Evolutionary conservation across 2,329 filamentous ascomycete genomes (phyloP).

Genomic region (Hymenoscyphus salicellus): DNA sequence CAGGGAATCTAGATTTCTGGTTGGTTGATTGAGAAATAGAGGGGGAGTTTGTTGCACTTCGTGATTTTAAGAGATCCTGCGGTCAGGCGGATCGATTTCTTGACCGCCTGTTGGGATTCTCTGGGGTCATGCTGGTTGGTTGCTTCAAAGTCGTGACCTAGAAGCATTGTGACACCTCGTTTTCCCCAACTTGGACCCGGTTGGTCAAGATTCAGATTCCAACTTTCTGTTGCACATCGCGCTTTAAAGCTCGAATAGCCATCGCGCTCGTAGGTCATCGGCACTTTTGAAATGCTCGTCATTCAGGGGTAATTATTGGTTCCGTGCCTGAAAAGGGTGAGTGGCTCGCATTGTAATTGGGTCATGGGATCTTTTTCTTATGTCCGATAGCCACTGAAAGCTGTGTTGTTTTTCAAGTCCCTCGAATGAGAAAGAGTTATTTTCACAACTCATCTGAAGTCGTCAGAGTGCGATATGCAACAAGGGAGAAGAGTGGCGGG

Average conservation of each 20-base stretch:
- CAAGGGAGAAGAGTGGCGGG: not conserved
- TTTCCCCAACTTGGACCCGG: not conserved
- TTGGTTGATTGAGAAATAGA: not conserved
- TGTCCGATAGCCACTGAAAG: not conserved
- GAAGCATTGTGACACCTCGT: constrained; percentile 2
- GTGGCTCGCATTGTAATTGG: constrained; percentile 2
- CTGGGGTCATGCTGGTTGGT: not conserved
- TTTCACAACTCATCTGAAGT: not conserved
- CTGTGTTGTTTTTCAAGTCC: not conserved
- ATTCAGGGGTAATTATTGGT: constrained; percentile 6
- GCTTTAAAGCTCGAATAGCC: constrained; percentile 8
- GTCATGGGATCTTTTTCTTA: constrained; percentile 1
- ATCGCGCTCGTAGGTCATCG: constrained; percentile 8
- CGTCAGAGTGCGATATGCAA: constrained; percentile 1
- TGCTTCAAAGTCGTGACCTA: not conserved
- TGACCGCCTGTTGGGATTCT: not conserved
- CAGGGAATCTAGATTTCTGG: not conserved
- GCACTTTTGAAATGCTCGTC: constrained; percentile 2
- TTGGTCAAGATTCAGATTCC: constrained; percentile 5
- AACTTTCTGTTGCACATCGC: constrained; percentile 9
- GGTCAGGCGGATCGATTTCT: not conserved
- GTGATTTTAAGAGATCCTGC: not conserved
- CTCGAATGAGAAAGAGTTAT: not conserved
- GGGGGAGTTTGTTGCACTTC: not conserved
- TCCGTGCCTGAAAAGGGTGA: not conserved